Conservation (phyloP, 2,329 filamentous ascomycete genomes). For the Calonectria honghensis region DNA sequence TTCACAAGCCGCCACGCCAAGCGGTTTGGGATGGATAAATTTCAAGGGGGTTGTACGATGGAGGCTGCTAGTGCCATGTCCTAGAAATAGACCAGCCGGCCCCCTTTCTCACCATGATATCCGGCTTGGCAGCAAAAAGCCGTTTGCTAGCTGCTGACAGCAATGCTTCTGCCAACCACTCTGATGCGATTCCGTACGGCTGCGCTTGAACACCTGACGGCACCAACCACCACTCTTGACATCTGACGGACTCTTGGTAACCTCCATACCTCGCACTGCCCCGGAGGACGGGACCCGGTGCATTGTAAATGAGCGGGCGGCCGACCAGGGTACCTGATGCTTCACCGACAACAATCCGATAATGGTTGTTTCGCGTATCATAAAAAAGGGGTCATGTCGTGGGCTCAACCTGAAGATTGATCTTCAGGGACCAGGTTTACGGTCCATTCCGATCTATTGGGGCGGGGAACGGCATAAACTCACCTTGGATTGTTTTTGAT, state of each 20-base stretch:
- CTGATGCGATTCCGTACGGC: neutral
- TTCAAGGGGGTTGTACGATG: slow-evolving; percentile 33
- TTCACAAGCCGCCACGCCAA: slow-evolving; percentile 27
- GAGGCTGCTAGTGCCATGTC: neutral
- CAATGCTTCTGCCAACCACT: neutral
- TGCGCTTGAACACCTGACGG: neutral
- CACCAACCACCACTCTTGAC: neutral
- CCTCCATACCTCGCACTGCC: slow-evolving; percentile 9
- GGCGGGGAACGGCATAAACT: slow-evolving; percentile 17
- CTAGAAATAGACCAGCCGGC: slow-evolving; percentile 20
- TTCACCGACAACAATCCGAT: slow-evolving; percentile 28
- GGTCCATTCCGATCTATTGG: slow-evolving; percentile 48
- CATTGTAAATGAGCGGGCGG: slow-evolving; percentile 22
- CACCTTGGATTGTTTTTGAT: slow-evolving; percentile 6
- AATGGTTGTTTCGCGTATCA: slow-evolving; percentile 45
- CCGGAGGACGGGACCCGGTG: slow-evolving; percentile 12
- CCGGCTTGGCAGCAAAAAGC: slow-evolving; percentile 2
- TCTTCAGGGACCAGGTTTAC: slow-evolving; percentile 45
- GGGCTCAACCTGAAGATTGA: slow-evolving; percentile 42
- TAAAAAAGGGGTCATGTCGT: slow-evolving; percentile 49
- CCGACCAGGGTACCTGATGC: slow-evolving; percentile 27
- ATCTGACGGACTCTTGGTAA: neutral
- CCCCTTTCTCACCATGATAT: slow-evolving; percentile 22
- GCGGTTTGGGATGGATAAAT: slow-evolving; percentile 36
- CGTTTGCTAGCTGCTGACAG: slow-evolving; percentile 17